Evolutionary conservation across 371 early-diverging fungal species (phyloP), one percentile per base, ranked within the genome.

Genomic region (Conidiobolus incongruus): DNA sequence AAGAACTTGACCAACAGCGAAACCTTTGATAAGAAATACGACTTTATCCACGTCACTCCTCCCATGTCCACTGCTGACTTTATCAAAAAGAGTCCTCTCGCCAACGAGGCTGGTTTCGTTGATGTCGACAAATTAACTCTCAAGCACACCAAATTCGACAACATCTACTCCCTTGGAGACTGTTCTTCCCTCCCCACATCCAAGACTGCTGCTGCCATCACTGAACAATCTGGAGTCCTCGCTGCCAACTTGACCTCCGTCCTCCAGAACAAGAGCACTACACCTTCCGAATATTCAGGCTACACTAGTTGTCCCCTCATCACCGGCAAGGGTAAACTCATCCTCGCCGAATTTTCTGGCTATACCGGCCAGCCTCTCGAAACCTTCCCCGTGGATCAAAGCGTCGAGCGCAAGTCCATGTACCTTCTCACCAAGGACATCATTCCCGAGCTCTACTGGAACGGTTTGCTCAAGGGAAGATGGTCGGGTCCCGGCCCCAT

Each of bases 201-300:
- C 52, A 87, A 88, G 63, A 88, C 89, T 0, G 87, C 85, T 0
- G 87, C 86, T 16, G 88, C 89, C n/a, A 81, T 80, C 41, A 75
- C 86, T 5, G 71, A 68, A 28, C 77, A 88, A 61, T 72, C 83
- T 4, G 69, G 62, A 17, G 80, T 84, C 0, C 52, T 82, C 24
- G 77, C 71, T 55, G 58, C 62, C 52, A 87, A 88, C 58, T 54
- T 88, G 53, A 63, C 81, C 45, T 62, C 65, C 34, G 72, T 73
- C 44, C 62, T 84, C 40, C 52, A 60, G 40, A 47, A 42, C 19
- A 52, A 47, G 17, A 29, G 45, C 38, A 40, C 46, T 26, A 34
- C 49, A 10, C 44, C 40, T 35, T 10, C 19, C 40, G 49, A 54
- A 38, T 83, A 83, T 49, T 72, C 78, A 45, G 89, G 89, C 36